These are phyloP conservation scores for Euphorbia neoarborescens DNA, from an alignment of 441 rosid genomes.

Conservation along the genomic window DNA sequence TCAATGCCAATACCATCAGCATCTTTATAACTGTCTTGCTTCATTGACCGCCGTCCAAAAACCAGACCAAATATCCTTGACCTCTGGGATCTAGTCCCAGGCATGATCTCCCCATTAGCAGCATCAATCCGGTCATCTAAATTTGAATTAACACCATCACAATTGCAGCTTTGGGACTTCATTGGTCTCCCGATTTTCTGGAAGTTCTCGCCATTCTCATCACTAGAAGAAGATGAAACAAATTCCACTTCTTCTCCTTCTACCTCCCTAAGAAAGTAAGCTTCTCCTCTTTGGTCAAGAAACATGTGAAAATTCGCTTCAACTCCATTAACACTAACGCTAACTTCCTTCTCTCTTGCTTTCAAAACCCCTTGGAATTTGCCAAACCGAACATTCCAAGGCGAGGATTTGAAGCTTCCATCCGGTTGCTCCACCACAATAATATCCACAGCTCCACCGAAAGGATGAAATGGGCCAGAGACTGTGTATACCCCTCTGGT, in stretches of 20 bases:
- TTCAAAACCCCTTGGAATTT: slow-evolving; percentile 96
- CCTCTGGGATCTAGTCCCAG: slow-evolving; percentile 40
- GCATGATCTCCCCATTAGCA: slow-evolving; percentile 37
- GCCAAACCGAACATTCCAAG: slow-evolving; percentile 93
- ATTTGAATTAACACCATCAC: slow-evolving; percentile 28
- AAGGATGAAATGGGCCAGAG: slow-evolving; percentile 87
- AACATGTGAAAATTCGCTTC: slow-evolving; percentile 71
- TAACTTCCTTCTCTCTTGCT: slow-evolving; percentile 54
- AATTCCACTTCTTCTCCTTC: slow-evolving; percentile 47
- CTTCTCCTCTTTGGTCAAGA: slow-evolving; percentile 85
- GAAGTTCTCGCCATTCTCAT: slow-evolving; percentile 43
- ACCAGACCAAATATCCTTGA: slow-evolving; percentile 60
- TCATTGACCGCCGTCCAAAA: slow-evolving; percentile 55
- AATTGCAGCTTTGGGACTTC: slow-evolving; percentile 49
- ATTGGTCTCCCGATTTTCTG: slow-evolving; percentile 29
- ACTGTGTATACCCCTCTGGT: slow-evolving; percentile 73
- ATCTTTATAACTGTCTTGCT: slow-evolving; percentile 28
- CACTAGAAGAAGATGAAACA: slow-evolving; percentile 41
- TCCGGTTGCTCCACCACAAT: slow-evolving; percentile 90
- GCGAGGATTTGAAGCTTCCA: slow-evolving; percentile 86
- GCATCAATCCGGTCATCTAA: slow-evolving; percentile 23
- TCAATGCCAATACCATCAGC: slow-evolving; percentile 24
- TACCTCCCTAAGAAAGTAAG: slow-evolving; percentile 70
- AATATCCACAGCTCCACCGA: slow-evolving; percentile 97
- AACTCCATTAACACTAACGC: slow-evolving; percentile 63